Conservation (phyloP, 2,329 filamentous ascomycete genomes). For the Hortaea werneckii region DNA sequence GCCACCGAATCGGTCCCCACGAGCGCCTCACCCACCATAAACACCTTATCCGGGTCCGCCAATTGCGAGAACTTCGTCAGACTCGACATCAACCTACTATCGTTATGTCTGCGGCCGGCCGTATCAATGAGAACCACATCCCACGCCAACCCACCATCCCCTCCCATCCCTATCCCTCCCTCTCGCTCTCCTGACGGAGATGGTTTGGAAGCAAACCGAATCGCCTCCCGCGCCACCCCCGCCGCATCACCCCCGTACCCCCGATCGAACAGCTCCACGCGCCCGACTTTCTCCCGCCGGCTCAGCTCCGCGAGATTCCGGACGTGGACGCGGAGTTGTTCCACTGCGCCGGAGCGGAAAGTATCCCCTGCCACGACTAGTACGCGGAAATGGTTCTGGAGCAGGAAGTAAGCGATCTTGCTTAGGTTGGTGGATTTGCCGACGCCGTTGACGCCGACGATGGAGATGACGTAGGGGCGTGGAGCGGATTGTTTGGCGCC, state of each 20-base stretch:
- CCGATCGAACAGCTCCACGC: constrained; percentile 88
- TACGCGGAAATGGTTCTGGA: constrained; percentile 95
- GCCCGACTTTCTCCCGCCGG: constrained; percentile 65
- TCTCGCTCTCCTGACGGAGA: background rate
- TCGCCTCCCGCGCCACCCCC: constrained; percentile 86
- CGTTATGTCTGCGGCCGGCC: constrained; percentile 87
- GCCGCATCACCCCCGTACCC: constrained; percentile 97
- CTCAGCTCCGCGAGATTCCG: constrained; percentile 85
- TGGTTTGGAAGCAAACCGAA: constrained; percentile 64
- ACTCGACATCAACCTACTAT: constrained; percentile 88
- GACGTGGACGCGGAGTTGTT: constrained; percentile 92
- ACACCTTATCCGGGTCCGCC: constrained; percentile 91
- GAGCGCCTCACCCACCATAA: constrained; percentile 90
- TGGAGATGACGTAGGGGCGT: constrained; percentile 92
- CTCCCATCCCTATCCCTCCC: constrained; percentile 23
- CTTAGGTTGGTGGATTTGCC: constrained; percentile 96
- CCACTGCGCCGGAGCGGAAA: constrained; percentile 92
- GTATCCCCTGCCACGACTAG: constrained; percentile 92
- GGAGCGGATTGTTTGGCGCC: constrained; percentile 28
- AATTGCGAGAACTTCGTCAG: constrained; percentile 97
- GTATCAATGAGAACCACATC: constrained; percentile 97
- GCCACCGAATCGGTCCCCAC: constrained; percentile 93
- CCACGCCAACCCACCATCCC: constrained; percentile 37
- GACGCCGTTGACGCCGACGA: constrained; percentile 96
- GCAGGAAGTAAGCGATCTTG: constrained; percentile 95